Evolutionary conservation across 257 asterid species (phyloP).

Genomic region (Datura wrightii): DNA sequence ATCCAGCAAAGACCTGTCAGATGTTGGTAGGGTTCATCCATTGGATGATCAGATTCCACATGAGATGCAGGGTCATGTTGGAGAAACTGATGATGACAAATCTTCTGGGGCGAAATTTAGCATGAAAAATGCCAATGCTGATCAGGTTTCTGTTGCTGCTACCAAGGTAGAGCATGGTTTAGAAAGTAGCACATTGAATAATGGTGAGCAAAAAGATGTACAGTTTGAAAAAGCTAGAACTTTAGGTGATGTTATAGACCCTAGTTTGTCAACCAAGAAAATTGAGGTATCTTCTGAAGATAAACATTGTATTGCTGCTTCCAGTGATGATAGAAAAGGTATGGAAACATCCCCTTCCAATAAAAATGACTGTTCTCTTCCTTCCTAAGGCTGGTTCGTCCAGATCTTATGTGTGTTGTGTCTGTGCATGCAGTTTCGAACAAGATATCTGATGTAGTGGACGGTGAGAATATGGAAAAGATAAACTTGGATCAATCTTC

Average conservation of each 20-base stretch:
- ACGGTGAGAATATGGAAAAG: conserved; percentile 45
- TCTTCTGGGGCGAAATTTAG: conserved; percentile 32
- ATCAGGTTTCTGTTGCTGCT: conserved; percentile 34
- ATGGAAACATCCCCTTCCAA: not conserved
- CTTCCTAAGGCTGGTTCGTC: not conserved
- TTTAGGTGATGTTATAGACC: conserved; percentile 2
- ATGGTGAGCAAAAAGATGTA: conserved; percentile 30
- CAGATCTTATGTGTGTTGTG: not conserved
- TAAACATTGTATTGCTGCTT: conserved; percentile 33
- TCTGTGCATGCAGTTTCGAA: conserved; percentile 23
- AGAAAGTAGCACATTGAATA: conserved; percentile 35
- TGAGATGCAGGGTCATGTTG: conserved; percentile 36
- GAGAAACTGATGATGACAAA: conserved; percentile 40
- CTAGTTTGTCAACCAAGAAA: conserved; percentile 34
- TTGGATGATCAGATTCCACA: conserved; percentile 38
- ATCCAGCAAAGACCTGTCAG: conserved; percentile 37
- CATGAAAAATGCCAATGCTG: conserved; percentile 41
- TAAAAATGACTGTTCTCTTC: conserved; percentile 25
- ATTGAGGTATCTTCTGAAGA: conserved; percentile 30
- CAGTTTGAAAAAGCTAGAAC: conserved; percentile 15
- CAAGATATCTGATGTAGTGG: conserved; percentile 35
- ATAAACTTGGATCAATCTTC: conserved; percentile 47
- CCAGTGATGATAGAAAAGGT: conserved; percentile 30
- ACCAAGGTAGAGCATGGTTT: conserved; percentile 34
- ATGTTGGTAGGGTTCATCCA: conserved; percentile 38